Percentiles rank a stretch among this genome's conserved stretches.
Conservation (phyloP, 768 basidiomycete species). For the Kockovaella imperatae region DNA sequence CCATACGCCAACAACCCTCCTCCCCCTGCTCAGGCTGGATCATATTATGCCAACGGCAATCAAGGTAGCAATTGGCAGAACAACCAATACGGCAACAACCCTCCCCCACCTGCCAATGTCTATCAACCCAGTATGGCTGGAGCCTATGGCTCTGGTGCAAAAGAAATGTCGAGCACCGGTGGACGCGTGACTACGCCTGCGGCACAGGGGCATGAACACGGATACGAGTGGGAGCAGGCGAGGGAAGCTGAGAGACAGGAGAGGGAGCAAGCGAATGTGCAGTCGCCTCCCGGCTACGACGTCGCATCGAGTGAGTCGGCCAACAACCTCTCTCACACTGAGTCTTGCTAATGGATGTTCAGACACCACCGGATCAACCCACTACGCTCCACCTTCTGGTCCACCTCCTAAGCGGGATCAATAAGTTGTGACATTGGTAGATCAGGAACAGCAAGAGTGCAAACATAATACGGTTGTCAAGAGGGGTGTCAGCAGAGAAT, state of each 20-base stretch:
- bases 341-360: not conserved
- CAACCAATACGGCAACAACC: constrained; percentile 26
- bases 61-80: constrained; percentile 6
- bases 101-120: constrained; percentile 24
- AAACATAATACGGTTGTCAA: too few species aligned
- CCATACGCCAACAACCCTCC: constrained; percentile 38
- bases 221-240: constrained; percentile 41
- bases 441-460: too few species aligned
- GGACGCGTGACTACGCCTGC: not conserved
- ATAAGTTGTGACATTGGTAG: too few species aligned
- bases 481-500: too few species aligned
- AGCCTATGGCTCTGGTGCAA: constrained; percentile 13
- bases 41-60: not conserved
- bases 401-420: constrained; percentile 24
- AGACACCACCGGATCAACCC: not conserved
- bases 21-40: constrained; percentile 4
- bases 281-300: constrained; percentile 35
- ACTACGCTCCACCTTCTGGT: constrained; percentile 29
- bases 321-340: too few species aligned
- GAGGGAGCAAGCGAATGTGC: constrained; percentile 17
- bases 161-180: not conserved
- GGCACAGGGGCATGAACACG: constrained; percentile 27
- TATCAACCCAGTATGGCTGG: constrained; percentile 38
- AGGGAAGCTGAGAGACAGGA: constrained; percentile 35
- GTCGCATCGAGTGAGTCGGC: constrained; percentile 22